These are phyloP conservation scores for Sporobolomyces roseus DNA, from an alignment of 768 basidiomycete genomes.

Conservation along the genomic window DNA sequence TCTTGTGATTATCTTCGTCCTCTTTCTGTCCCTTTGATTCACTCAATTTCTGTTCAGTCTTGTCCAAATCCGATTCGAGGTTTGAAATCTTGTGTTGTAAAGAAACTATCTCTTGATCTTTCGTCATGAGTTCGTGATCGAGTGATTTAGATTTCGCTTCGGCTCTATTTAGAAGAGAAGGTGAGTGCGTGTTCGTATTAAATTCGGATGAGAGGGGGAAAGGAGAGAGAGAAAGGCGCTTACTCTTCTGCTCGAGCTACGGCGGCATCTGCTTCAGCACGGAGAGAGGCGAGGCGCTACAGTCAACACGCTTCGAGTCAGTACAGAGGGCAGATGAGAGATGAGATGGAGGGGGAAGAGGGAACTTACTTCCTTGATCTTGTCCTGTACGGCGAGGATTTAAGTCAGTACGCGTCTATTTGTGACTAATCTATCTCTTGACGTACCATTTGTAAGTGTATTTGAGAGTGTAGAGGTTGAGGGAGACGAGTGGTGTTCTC, in stretches of 20 bases:
- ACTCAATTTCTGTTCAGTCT: constrained; percentile 62
- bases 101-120: constrained; percentile 81
- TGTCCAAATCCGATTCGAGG: constrained; percentile 66
- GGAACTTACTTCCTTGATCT: constrained; percentile 54
- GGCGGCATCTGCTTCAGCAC: constrained; percentile 77
- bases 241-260: constrained; percentile 71
- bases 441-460: no score
- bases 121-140: constrained; percentile 59
- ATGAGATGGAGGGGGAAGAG: background rate
- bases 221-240: background rate
- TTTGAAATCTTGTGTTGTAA: constrained; percentile 66
- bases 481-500: background rate
- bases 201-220: background rate
- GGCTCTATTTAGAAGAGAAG: constrained; percentile 50
- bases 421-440: no score
- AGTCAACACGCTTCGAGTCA: background rate
- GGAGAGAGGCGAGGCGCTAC: constrained; percentile 63
- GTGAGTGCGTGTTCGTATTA: background rate
- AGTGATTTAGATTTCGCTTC: constrained; percentile 54
- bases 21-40: constrained; percentile 63
- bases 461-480: background rate
- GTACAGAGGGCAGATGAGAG: constrained; percentile 3
- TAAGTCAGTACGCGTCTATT: background rate
- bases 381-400: constrained; percentile 48
- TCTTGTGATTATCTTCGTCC: constrained; percentile 68